Base-by-base conservation (phyloP, 2,329 filamentous ascomycete genomes). In the Paracoccidioides lutzii region DNA sequence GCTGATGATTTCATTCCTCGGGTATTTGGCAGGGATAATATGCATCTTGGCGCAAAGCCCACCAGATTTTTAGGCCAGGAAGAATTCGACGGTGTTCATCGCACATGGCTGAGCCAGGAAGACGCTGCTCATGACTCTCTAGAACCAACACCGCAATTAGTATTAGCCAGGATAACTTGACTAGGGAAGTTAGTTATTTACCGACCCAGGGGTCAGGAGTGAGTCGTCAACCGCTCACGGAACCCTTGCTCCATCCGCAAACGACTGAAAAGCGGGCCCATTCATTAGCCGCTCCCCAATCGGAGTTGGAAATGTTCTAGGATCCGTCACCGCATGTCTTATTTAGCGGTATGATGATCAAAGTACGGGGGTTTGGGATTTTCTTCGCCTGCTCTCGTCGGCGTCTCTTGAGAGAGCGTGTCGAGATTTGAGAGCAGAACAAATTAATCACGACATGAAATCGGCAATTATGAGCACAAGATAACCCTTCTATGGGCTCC, bases 11-110 rank as follows among this genome's bases (percentile, higher is more conserved):
- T 45, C 15, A 30, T 33, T 28, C 8, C 53, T 22, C 22, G 22
- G 22, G 22, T 22, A 44, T 46, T 51, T 61, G 22, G 53, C 59
- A 74, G 72, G 71, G 66, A 73, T 60, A 65, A 71, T 28, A 70
- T 74, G 67, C 68, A 71, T 59, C 58, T 73, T 53, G 70, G 70
- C 4, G 65, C 69, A 65, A 62, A 28, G 69, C 67, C 30, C 69
- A 73, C 57, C 64, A 65, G 40, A 62, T 73, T 44, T 22, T 65
- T 73, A 65, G 70, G 66, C 38, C 60, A 59, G 44, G 69, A 69
- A 45, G 64, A 72, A 43, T 71, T 70, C 60, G 63, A 67, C 54
- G 68, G 66, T 35, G 69, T 72, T 58, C 63, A 68, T 51, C 64
- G 63, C 40, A 58, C 67, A 45, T 66, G 69, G 63, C 61, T 72